Base-by-base conservation (phyloP, 257 asterid genomes). In the Capsicum chinense region DNA sequence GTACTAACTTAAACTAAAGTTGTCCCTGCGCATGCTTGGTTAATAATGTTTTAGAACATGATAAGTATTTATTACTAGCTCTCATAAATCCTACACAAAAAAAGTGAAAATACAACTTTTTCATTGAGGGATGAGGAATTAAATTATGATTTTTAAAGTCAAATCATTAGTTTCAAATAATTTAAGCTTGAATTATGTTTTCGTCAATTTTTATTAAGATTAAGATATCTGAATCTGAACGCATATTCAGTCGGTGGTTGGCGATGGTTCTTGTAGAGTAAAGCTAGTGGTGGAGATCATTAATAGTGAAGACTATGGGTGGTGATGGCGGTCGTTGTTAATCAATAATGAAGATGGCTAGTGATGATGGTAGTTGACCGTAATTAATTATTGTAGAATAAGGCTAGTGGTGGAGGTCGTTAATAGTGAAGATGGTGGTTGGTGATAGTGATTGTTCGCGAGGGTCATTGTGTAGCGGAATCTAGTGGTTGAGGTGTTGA, bases 11-110 rank as follows among this genome's bases (percentile, higher is more conserved):
- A 60, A 74, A 62, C 84, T 70, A 59, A 57, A 57, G 84, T 47
- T 78, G 83, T 83, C n/a, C 88, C 88, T 69, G 60, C 66, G 88
- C 84, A 84, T 84, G 85, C 87, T 88, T 86, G 73, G 86, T 74
- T 60, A 67, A 88, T 81, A 6, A 42, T 83, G 88, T 71, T 67
- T 80, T 52, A 71, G 73, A 78, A 37, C 82, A 42, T 60, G 71
- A 26, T 78, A 33, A 78, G 47, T 78, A 26, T 14, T 54, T 54
- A 78, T 47, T 78, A 26, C 26, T 54, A 48, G 19, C 63, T 26
- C 7, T 52, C 48, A 33, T 12, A 76, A 68, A 52, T 52, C 26
- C 63, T 52, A 78, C 50, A 54, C 33, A 54, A 35, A 33, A 33
- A 78, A 17, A 33, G 15, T 44, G 79, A 5, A 4, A 14, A n/a